A percentile compares a stretch with the other conserved stretches of the same genome.
phyloP scores from a whole-genome alignment of 768 basidiomycete genomes.

The Lactifluus volemus region DNA sequence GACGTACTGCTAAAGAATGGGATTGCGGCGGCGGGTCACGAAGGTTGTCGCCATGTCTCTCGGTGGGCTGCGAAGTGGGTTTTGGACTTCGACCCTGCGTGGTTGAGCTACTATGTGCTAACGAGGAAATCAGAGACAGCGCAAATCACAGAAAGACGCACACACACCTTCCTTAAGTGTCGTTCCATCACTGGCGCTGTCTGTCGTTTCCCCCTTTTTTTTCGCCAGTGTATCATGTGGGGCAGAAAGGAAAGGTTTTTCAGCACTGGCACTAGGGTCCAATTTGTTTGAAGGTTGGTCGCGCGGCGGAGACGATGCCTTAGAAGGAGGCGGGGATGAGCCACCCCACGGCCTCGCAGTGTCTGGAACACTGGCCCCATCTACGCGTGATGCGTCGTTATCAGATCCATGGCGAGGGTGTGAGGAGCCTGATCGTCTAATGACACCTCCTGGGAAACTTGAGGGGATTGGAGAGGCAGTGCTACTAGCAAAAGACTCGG shows the following conservation, averaged over 20 bases:
- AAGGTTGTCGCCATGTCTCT: neutral
- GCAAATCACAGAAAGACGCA: neutral
- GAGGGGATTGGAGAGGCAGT: too few relatives aligned
- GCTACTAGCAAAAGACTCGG: too few relatives aligned
- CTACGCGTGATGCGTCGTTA: too few relatives aligned
- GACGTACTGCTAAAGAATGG: neutral
- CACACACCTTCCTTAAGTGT: neutral
- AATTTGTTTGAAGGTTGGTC: neutral
- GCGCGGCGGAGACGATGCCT: too few relatives aligned
- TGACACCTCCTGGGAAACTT: too few relatives aligned
- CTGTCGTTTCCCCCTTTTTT: neutral
- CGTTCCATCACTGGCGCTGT: neutral
- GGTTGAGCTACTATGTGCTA: neutral
- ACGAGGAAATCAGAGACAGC: neutral
- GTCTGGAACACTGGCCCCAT: too few relatives aligned
- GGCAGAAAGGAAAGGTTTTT: neutral
- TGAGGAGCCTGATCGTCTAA: too few relatives aligned
- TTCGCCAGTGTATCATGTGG: neutral
- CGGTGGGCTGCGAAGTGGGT: neutral
- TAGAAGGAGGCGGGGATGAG: neutral
- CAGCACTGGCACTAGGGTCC: neutral
- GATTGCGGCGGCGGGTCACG: neutral
- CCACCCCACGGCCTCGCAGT: neutral
- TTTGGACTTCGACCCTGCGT: neutral
- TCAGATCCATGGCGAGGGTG: too few relatives aligned